phyloP scores from a whole-genome alignment of 2,329 filamentous ascomycete genomes.

The Penicillium sp. region DNA sequence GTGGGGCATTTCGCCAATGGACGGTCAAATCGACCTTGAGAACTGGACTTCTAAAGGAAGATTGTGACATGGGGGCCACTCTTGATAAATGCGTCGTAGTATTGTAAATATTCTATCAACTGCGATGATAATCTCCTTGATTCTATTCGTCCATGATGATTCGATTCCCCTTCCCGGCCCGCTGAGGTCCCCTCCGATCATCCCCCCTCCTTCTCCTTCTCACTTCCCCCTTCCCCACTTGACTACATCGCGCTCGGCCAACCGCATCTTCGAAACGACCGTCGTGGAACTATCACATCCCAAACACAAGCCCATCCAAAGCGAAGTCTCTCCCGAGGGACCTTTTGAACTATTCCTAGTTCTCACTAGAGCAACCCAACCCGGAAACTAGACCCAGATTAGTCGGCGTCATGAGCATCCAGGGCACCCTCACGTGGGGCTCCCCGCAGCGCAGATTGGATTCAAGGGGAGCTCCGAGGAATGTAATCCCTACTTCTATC shows the following conservation, averaged over 20 bases:
- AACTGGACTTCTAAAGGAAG: not conserved
- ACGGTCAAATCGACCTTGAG: too few species aligned
- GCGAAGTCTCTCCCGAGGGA: not conserved
- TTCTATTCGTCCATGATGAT: not conserved
- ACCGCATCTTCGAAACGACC: not conserved
- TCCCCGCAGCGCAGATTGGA: slow-evolving; percentile 19
- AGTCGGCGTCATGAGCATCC: slow-evolving; percentile 6
- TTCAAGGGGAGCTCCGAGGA: slow-evolving; percentile 8
- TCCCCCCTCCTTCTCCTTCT: not conserved
- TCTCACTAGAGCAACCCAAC: not conserved
- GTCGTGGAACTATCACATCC: not conserved
- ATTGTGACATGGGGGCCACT: not conserved
- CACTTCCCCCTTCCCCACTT: not conserved
- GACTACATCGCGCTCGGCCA: not conserved
- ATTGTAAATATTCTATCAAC: too few species aligned
- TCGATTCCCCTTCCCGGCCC: not conserved
- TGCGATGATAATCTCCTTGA: not conserved
- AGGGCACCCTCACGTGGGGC: slow-evolving; percentile 17
- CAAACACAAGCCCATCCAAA: not conserved
- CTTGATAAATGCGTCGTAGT: too few species aligned
- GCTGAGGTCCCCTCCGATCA: not conserved
- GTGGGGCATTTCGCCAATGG: too few species aligned
- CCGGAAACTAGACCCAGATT: not conserved
- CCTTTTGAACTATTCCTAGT: not conserved
- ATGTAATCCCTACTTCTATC: not conserved